Conservation (phyloP, 2,329 filamentous ascomycete genomes). For the Xylariaceae sp. region DNA sequence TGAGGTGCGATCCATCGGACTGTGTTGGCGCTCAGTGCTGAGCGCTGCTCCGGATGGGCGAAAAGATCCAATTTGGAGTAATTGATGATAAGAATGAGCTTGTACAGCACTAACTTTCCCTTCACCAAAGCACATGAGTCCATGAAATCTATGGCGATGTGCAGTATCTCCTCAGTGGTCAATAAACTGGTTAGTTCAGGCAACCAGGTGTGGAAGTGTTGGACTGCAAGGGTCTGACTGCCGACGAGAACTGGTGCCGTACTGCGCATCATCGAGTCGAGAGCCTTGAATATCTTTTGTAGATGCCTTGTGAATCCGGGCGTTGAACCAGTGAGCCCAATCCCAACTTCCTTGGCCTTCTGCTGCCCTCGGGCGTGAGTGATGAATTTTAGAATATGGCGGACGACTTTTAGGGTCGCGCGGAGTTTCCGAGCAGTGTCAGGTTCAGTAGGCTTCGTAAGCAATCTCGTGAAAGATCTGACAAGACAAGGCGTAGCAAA, state of each 20-base stretch:
- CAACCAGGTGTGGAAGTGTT: constrained; percentile 97
- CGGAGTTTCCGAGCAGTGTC: constrained; percentile 79
- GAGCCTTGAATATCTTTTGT: constrained; percentile 78
- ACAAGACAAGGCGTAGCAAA: constrained; percentile 86
- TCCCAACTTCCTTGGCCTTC: constrained; percentile 78
- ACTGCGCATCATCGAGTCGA: constrained; percentile 87
- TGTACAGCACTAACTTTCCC: constrained; percentile 87
- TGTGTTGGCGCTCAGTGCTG: constrained; percentile 71
- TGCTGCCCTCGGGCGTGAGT: constrained; percentile 83
- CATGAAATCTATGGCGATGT: constrained; percentile 89
- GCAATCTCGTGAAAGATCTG: constrained; percentile 74
- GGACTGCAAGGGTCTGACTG: constrained; percentile 89
- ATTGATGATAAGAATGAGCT: constrained; percentile 87
- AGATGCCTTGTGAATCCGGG: constrained; percentile 75
- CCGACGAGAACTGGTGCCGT: constrained; percentile 79
- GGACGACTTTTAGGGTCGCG: constrained; percentile 89
- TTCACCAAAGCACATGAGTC: constrained; percentile 83
- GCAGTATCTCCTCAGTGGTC: constrained; percentile 75
- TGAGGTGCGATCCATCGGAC: constrained; percentile 88
- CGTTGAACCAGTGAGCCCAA: constrained; percentile 72
- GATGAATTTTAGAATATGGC: constrained; percentile 91
- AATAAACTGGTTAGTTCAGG: constrained; percentile 77
- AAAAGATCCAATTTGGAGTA: constrained; percentile 81
- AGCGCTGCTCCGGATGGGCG: constrained; percentile 66
- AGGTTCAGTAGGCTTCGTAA: constrained; percentile 76